Conservation (phyloP, 2,329 filamentous ascomycete genomes). For the Ceratocystis alfenasii region DNA sequence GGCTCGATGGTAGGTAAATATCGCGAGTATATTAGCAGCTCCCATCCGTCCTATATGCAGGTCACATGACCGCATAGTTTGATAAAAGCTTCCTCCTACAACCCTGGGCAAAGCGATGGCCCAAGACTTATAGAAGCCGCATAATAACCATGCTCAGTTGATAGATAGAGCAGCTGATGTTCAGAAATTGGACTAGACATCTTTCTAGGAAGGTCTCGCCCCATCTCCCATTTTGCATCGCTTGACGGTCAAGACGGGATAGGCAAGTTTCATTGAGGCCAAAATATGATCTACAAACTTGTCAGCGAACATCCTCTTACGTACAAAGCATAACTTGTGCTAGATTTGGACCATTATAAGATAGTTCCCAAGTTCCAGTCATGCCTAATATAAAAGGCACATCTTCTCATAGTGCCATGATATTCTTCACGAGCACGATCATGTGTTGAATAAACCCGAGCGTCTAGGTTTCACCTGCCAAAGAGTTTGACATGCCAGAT, state of each 20-base stretch:
- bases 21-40: neutral
- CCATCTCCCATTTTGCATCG: neutral
- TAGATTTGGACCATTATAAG: neutral
- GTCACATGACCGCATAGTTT: slow-evolving; percentile 10
- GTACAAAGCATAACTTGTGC: neutral
- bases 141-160: neutral
- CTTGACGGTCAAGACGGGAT: neutral
- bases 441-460: neutral
- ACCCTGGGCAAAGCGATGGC: neutral
- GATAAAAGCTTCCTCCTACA: neutral
- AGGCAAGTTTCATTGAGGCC: neutral
- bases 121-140: neutral
- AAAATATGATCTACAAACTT: neutral
- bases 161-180: too few species aligned
- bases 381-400: neutral
- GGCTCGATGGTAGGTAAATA: neutral
- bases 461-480: neutral
- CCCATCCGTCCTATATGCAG: neutral
- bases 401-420: neutral
- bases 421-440: neutral
- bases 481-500: too few species aligned
- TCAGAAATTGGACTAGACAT: neutral
- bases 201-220: neutral
- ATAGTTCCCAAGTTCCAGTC: neutral
- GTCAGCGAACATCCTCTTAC: neutral